Base-by-base conservation (phyloP, 1,284 basidiomycete species). In the Termitomyces sp. region DNA sequence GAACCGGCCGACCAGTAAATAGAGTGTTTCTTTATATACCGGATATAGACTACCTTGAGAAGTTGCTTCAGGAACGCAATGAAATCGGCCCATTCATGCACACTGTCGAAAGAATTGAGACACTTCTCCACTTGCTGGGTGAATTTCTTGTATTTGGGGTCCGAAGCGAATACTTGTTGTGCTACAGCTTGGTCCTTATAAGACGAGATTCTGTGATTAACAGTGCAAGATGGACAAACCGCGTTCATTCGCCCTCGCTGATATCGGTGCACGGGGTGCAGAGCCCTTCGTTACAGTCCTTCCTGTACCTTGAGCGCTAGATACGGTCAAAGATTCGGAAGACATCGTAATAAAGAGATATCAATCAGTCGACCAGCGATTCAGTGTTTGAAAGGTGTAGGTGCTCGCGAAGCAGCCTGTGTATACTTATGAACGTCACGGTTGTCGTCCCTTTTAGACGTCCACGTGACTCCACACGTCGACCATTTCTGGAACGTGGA, bases 31-130 rank as follows among this genome's bases (percentile, higher is more conserved):
- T 19, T 5, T 39, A 31, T 55, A 39, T 21, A 40, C 5, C 33
- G 12, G 13, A 33, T 30, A 17, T 33, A 40, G 68, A 78, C 56
- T 64, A 90, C 94, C 82, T 98, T 99, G 62, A 98, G 84, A 55
- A 99, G 73, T 59, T 95, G 88, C 64, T 94, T 95, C 66, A 99
- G 75, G 73, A 99, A 99, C 42, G 96, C 90, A 68, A 98, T 98
- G 70, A 96, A 99, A 76, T 99, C 97, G 56, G 97, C 96, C 97
- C 97, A 99, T 75, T 99, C 97, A 58, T 96, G 92, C 58, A 98
- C 93, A 67, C 85, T 92, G 68, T 98, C 95, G 65, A 99, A 99
- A 1, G 92, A 89, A 61, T 88, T 90, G 28, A 99, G 78, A 60
- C 91, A 92, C 69, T 90, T 89, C 68, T 99, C 97, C 51, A 99